A percentile compares a stretch with the other conserved stretches of the same genome.
phyloP scores from a whole-genome alignment of 2,329 filamentous ascomycete genomes.

The Aspergillus oerlinghausenensis region DNA sequence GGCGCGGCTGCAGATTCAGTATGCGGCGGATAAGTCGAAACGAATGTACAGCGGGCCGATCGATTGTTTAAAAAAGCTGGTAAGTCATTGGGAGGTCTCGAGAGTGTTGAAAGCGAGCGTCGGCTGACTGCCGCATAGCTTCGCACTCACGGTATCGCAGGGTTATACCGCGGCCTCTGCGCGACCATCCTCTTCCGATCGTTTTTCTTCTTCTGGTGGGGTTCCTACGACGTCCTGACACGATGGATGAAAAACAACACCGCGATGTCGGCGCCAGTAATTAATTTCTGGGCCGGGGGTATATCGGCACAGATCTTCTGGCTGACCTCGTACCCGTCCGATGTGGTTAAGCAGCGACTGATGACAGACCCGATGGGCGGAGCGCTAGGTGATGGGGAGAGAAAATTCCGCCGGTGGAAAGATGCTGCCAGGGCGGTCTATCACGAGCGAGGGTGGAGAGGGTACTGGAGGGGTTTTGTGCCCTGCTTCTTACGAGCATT shows the following conservation, averaged over 20 bases:
- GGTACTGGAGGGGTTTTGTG: conserved; percentile 89
- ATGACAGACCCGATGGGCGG: conserved; percentile 91
- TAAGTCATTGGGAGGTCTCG: conserved; percentile 22
- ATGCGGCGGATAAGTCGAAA: conserved; percentile 71
- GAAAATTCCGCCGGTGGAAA: conserved; percentile 69
- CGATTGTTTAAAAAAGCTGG: conserved; percentile 68
- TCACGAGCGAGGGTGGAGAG: conserved; percentile 67
- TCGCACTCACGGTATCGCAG: conserved; percentile 64
- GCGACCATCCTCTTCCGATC: conserved; percentile 84
- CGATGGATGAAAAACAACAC: conserved; percentile 64
- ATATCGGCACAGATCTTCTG: conserved; percentile 92
- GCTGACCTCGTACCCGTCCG: conserved; percentile 84
- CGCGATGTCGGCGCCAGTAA: conserved; percentile 64
- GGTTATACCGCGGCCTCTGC: conserved; percentile 78
- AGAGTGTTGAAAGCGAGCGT: neutral
- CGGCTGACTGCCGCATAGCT: conserved; percentile 27
- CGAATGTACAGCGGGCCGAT: conserved; percentile 81
- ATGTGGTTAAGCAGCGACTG: conserved; percentile 92
- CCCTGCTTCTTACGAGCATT: conserved; percentile 93
- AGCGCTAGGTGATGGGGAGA: conserved; percentile 60
- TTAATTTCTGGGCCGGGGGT: conserved; percentile 98
- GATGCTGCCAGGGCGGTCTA: conserved; percentile 76
- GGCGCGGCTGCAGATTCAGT: conserved; percentile 89
- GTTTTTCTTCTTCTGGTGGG: conserved; percentile 99
- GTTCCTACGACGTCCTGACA: conserved; percentile 83